A percentile compares a stretch with the other conserved stretches of the same genome.
Evolutionary conservation across 208 protist genomes (phyloP).

Genomic region (Trypanosomatidae sp.): DNA sequence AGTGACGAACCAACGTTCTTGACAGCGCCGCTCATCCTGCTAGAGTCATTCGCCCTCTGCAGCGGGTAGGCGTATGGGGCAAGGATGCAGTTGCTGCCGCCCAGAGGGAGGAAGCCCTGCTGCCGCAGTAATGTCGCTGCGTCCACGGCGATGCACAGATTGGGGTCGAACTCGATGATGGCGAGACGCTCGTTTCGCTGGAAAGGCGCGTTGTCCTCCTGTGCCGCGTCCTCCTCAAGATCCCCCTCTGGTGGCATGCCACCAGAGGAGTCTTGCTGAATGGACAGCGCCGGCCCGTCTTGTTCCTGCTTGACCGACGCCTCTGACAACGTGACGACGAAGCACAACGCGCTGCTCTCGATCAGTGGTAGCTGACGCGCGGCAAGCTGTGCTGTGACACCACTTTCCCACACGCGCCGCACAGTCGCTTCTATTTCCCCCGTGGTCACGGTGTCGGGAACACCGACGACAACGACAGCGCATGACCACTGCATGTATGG

Average conservation of each 20-base stretch:
- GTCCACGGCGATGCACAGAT: constrained; percentile 44
- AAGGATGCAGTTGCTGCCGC: constrained; percentile 43
- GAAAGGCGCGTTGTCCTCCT: constrained; percentile 19
- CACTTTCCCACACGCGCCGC: constrained; percentile 44
- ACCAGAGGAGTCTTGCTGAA: constrained; percentile 19
- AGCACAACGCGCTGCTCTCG: constrained; percentile 55
- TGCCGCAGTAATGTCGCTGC: constrained; percentile 46
- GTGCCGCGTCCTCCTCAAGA: constrained; percentile 3
- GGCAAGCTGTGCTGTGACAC: constrained; percentile 33
- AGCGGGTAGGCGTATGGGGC: constrained; percentile 63
- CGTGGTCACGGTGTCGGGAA: constrained; percentile 29
- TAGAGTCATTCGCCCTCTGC: constrained; percentile 25
- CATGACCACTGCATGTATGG: constrained; percentile 57
- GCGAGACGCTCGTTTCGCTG: constrained; percentile 39
- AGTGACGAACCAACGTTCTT: constrained; percentile 67
- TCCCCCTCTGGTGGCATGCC: constrained; percentile 10
- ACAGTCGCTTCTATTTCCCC: constrained; percentile 46
- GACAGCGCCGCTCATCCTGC: constrained; percentile 34
- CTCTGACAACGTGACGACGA: constrained; percentile 36
- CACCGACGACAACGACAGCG: constrained; percentile 51
- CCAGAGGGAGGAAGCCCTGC: constrained; percentile 32
- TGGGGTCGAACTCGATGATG: constrained; percentile 69
- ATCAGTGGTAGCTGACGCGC: constrained; percentile 24
- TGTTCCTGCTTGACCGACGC: constrained; percentile 15
- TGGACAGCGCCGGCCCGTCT: constrained; percentile 17